Evolutionary conservation across 345 rosid genomes (phyloP), one percentile per base, ranked within the genome.

Genomic region (Moricandia arvensis): DNA sequence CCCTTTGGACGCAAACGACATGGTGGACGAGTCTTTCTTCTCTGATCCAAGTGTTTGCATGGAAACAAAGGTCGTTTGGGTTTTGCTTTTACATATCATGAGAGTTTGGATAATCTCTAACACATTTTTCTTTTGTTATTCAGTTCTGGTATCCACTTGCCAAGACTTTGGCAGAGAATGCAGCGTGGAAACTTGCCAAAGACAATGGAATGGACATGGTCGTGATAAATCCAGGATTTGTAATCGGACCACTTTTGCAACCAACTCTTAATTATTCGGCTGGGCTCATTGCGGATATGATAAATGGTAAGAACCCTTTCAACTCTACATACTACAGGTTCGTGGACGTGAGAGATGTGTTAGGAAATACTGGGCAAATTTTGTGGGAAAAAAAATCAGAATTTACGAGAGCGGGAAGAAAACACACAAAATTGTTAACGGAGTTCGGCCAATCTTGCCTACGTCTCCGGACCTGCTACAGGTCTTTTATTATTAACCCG

Each of bases 281-380:
- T 12, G 51, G 12, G 51, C 4, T 18, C 33, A 55, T 13, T 29
- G 2, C 3, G 63, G 7, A 51, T 12, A 43, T 71, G n/a, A 21
- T 77, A 6, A 77, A 80, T 15, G 86, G 88, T 75, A 78, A 27
- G 12, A 66, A 60, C 6, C 4, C 43, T 33, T 61, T 43, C 29
- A 70, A 78, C 4, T 9, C 26, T 26, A 24, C 60, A 13, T 29
- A 34, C 53, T 41, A 71, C 67, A 69, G 84, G 63, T 27, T 82
- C 15, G 80, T 86, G 67, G 86, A 88, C 53, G 84, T 79, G 72
- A 84, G 87, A 85, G 82, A 88, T n/a, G n/a, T n/a, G n/a, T n/a
- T n/a, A n/a, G n/a, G n/a, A n/a, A n/a, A n/a, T n/a, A n/a, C n/a
- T n/a, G n/a, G n/a, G n/a, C n/a, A n/a, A n/a, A n/a, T n/a, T n/a